phyloP scores from a whole-genome alignment of 2,329 filamentous ascomycete genomes.

The Septoria linicola region DNA sequence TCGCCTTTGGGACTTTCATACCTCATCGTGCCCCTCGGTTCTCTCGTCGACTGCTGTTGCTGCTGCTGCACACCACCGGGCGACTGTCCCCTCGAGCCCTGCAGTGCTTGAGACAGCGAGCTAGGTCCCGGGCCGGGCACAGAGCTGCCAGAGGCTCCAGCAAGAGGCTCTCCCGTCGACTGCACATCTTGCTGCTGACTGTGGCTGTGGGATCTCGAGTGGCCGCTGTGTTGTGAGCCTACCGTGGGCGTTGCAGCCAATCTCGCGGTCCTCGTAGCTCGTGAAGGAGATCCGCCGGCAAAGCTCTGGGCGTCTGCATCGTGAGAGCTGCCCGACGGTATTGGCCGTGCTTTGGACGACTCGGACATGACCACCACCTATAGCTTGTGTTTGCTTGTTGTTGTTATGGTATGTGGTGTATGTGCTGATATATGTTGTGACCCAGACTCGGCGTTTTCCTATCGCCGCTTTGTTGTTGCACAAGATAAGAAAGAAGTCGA shows the following conservation, averaged over 20 bases:
- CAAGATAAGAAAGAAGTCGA: conserved; percentile 7
- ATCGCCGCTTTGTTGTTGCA: too few species aligned
- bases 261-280: conserved; percentile 45
- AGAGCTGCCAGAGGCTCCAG: conserved; percentile 55
- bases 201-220: conserved; percentile 22
- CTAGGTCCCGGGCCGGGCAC: conserved; percentile 78
- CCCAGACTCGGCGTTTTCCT: too few species aligned
- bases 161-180: conserved; percentile 60
- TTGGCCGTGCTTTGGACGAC: conserved; percentile 23
- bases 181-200: conserved; percentile 51
- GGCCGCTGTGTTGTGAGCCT: conserved; percentile 27
- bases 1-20: conserved; percentile 48
- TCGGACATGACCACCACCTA: conserved; percentile 5
- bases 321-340: conserved; percentile 25
- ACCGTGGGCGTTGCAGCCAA: conserved; percentile 32
- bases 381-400: too few species aligned
- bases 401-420: too few species aligned
- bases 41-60: conserved; percentile 44
- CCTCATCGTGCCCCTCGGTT: conserved; percentile 51
- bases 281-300: conserved; percentile 40
- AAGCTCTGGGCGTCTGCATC: conserved; percentile 24
- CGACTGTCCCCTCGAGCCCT: conserved; percentile 67
- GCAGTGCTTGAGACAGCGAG: conserved; percentile 82
- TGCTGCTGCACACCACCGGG: conserved; percentile 66
- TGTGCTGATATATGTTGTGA: too few species aligned